phyloP scores from a whole-genome alignment of 768 basidiomycete genomes.

The Boletus rubropictus region DNA sequence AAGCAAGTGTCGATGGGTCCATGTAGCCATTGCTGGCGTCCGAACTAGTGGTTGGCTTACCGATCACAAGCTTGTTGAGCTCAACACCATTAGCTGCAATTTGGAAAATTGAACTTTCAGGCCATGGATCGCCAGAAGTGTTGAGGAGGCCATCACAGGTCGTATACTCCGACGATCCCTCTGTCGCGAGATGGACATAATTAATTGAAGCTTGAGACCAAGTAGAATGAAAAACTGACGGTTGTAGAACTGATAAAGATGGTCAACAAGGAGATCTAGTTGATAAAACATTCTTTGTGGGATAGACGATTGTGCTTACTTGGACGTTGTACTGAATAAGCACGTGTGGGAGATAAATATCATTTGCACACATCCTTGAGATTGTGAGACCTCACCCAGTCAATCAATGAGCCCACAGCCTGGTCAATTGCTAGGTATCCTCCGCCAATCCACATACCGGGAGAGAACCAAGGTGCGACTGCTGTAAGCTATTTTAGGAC shows the following conservation, averaged over 20 bases:
- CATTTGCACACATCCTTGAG: neutral
- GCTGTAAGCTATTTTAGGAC: slow-evolving; percentile 21
- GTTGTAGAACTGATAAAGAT: slow-evolving; percentile 16
- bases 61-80: neutral
- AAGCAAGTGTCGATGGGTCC: slow-evolving; percentile 46
- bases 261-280: neutral
- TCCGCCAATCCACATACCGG: slow-evolving; percentile 32
- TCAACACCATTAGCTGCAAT: neutral
- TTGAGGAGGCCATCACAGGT: slow-evolving; percentile 35
- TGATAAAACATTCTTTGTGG: neutral
- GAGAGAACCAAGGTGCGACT: slow-evolving; percentile 41
- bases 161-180: slow-evolving; percentile 34
- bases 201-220: neutral
- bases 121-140: slow-evolving; percentile 36
- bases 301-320: slow-evolving; percentile 11
- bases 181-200: slow-evolving; percentile 12
- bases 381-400: slow-evolving; percentile 31
- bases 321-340: slow-evolving; percentile 38
- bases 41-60: slow-evolving; percentile 34
- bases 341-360: neutral
- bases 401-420: slow-evolving; percentile 38
- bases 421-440: slow-evolving; percentile 38
- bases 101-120: slow-evolving; percentile 9
- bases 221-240: slow-evolving; percentile 7
- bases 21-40: slow-evolving; percentile 57